Base-by-base conservation (phyloP, 768 basidiomycete genomes). In the Pholiota conissans region DNA sequence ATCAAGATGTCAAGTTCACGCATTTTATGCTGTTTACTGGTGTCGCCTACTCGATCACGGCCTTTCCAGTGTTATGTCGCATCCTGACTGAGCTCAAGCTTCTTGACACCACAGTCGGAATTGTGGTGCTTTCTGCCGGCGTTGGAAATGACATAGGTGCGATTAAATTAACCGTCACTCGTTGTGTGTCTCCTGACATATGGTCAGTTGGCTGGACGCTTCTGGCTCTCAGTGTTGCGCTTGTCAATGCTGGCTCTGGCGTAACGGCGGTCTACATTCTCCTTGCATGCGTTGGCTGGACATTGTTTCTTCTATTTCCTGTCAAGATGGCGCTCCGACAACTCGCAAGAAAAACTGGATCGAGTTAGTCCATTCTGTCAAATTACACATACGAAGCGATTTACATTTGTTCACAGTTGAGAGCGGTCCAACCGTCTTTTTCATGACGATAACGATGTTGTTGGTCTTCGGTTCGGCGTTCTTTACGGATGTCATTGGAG, bases 1-100 rank as follows among this genome's bases (percentile, higher is more conserved):
- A 88, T 66, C 71, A 74, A 1, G 76, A 73, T 46, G 79, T 88
- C 49, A 79, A 85, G 52, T 96, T 94, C 71, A 88, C 91, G 0
- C 80, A 96, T 69, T 98, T 98, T 72, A 86, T 97, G 83, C 84
- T 99, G 34, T 98, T 98, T 73, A 86, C 91, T 9, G 94, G 93
- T 13, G 93, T 95, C 20, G 93, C 94, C 0, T 94, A 87, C 74
- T 88, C 89, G 3, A 93, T 93, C 65, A 93, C 91, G 0, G 91
- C 91, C 0, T 91, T 93, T 61, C 91, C 93, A 0, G 89, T 94
- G 1, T 77, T 94, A 6, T 93, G 90, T 71, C 81, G 95, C 60
- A 90, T 97, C 72, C 77, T 98, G 45, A 90, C 90, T 1, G 95
- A 97, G 68, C 83, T 96, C 55, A 94, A 95, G 71, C 77, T 99